Evolutionary conservation across 768 basidiomycete species (phyloP).

Genomic region (Phallus indusiatus): DNA sequence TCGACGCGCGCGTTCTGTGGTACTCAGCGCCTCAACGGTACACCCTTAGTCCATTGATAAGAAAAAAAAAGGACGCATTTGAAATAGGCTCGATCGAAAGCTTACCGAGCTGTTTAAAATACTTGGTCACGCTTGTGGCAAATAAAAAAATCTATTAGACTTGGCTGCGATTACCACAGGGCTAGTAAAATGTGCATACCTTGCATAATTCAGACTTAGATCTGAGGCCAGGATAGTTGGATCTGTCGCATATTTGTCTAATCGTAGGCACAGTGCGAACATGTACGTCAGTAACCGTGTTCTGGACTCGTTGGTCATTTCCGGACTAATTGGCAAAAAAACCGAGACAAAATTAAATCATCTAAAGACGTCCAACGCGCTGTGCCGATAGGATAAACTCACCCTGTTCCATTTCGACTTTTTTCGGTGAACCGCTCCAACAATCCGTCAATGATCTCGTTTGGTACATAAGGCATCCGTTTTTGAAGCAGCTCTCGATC

Average conservation of each 20-base stretch:
- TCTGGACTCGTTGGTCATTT: constrained; percentile 58
- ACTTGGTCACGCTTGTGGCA: constrained; percentile 38
- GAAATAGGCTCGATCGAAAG: neutral
- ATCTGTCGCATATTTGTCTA: constrained; percentile 73
- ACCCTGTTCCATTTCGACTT: constrained; percentile 58
- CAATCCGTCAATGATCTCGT: constrained; percentile 61
- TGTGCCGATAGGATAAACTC: constrained; percentile 16
- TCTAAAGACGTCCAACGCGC: neutral
- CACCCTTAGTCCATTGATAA: constrained; percentile 43
- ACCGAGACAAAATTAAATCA: neutral
- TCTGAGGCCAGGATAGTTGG: constrained; percentile 61
- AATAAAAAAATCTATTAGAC: constrained; percentile 9
- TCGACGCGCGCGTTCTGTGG: constrained; percentile 57
- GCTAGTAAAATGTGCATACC: constrained; percentile 36
- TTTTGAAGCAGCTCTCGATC: constrained; percentile 47
- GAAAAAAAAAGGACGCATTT: neutral
- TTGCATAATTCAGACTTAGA: constrained; percentile 49
- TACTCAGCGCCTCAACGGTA: constrained; percentile 46
- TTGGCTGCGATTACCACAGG: neutral
- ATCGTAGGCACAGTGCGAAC: constrained; percentile 68
- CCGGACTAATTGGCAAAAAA: constrained; percentile 23
- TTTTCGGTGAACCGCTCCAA: constrained; percentile 74
- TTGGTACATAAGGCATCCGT: constrained; percentile 49
- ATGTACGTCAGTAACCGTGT: constrained; percentile 68
- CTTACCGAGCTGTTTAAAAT: constrained; percentile 70